These are phyloP conservation scores for Gossypium longicalyx DNA, from an alignment of 345 rosid species.

Conservation along the genomic window DNA sequence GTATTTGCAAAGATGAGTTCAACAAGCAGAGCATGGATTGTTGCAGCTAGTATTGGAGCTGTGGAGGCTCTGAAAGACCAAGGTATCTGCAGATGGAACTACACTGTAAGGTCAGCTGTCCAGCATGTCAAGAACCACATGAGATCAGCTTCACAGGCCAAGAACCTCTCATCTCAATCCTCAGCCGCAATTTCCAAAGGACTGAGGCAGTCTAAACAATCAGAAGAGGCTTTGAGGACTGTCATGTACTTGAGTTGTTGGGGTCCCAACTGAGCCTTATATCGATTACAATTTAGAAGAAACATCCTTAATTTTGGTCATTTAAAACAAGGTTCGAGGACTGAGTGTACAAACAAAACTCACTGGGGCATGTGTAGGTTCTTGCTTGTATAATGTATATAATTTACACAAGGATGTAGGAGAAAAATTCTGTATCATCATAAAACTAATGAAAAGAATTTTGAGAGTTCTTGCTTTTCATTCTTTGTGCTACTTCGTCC, in stretches of 20 bases:
- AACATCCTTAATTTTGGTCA: neutral
- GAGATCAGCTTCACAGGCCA: conserved; percentile 39
- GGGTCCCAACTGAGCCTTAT: conserved; percentile 34
- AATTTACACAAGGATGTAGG: neutral
- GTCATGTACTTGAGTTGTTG: conserved; percentile 56
- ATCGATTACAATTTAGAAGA: neutral
- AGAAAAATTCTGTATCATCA: neutral
- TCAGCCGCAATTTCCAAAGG: conserved; percentile 15
- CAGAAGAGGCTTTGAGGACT: conserved; percentile 45
- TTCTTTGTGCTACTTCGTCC: neutral
- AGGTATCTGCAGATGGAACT: conserved; percentile 58
- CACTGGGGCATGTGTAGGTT: neutral
- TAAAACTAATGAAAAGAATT: neutral
- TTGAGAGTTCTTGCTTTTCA: neutral
- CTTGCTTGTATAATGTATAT: neutral
- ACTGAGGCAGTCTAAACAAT: conserved; percentile 15
- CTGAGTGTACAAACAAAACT: neutral
- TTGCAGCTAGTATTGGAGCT: conserved; percentile 47
- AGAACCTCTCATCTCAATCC: conserved; percentile 39
- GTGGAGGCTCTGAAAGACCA: conserved; percentile 65
- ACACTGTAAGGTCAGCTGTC: conserved; percentile 34
- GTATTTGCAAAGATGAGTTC: conserved; percentile 30
- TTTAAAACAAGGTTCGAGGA: neutral
- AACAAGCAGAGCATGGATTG: conserved; percentile 47
- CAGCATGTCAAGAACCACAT: conserved; percentile 40